Evolutionary conservation across 106 monocot genomes (phyloP).

Genomic region (Narthecium ossifragum): DNA sequence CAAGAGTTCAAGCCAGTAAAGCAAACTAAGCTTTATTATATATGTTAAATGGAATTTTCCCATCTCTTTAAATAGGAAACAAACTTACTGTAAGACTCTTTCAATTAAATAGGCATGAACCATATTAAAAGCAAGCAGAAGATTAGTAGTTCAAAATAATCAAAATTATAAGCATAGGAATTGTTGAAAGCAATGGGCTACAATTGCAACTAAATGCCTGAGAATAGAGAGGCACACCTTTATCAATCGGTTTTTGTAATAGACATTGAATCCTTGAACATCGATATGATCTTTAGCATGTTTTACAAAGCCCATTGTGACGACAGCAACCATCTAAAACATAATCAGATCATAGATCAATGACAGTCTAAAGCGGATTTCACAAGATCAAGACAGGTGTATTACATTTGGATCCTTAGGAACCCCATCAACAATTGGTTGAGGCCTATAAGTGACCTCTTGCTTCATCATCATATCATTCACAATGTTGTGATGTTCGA

Average conservation of each 20-base stretch:
- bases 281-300: conserved; percentile 97
- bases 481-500: conserved; percentile 81
- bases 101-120: too few relatives aligned
- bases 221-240: conserved; percentile 44
- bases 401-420: conserved; percentile 54
- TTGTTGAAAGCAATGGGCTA: too few relatives aligned
- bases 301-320: conserved; percentile 94
- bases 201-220: not conserved
- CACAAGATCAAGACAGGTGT: not conserved
- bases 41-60: too few relatives aligned
- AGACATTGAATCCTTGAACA: conserved; percentile 98
- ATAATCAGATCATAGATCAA: not conserved
- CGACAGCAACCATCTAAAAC: conserved; percentile 68
- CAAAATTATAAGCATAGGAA: too few relatives aligned
- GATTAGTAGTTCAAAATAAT: too few relatives aligned
- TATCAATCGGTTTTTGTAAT: conserved; percentile 92
- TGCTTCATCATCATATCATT: conserved; percentile 90
- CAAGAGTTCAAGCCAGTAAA: too few relatives aligned
- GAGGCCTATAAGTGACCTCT: conserved; percentile 68
- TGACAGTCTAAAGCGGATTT: not conserved
- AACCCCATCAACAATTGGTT: conserved; percentile 26
- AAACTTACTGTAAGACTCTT: too few relatives aligned
- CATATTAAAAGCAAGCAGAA: too few relatives aligned
- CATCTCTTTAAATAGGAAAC: too few relatives aligned
- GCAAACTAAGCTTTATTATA: too few relatives aligned